A percentile compares a stretch with the other conserved stretches of the same genome.
Conservation (phyloP, 768 basidiomycete species). For the Termitomyces heimii region DNA sequence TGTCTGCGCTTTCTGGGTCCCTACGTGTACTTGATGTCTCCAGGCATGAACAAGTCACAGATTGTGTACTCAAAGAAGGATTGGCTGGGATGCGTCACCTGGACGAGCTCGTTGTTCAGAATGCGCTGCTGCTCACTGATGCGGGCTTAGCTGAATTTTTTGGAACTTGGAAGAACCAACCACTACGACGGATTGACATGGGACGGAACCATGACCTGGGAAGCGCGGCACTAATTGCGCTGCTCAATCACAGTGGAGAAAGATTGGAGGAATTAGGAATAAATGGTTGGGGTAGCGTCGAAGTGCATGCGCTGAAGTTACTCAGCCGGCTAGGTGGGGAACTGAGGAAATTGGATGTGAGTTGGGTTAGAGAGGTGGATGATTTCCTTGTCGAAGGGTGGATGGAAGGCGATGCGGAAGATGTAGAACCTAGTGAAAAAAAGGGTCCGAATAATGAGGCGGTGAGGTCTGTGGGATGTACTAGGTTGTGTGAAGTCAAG, state of each 20-base stretch:
- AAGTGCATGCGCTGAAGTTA: constrained; percentile 33
- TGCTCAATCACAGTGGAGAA: constrained; percentile 64
- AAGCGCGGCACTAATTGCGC: constrained; percentile 46
- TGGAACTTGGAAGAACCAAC: constrained; percentile 45
- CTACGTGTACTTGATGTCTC: constrained; percentile 68
- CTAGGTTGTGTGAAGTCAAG: constrained; percentile 37
- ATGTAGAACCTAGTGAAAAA: background rate
- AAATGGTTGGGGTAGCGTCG: constrained; percentile 69
- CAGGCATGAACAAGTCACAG: constrained; percentile 56
- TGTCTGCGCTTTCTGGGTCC: constrained; percentile 46
- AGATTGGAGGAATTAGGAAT: constrained; percentile 58
- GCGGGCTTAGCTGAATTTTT: constrained; percentile 69
- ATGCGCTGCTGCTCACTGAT: constrained; percentile 62
- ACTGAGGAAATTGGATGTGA: constrained; percentile 64
- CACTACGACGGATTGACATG: constrained; percentile 50
- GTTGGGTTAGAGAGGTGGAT: constrained; percentile 80
- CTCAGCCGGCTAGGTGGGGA: constrained; percentile 28
- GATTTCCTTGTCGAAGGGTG: constrained; percentile 77
- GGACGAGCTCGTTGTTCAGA: constrained; percentile 45
- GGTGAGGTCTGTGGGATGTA: constrained; percentile 24
- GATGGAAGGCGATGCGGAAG: constrained; percentile 32
- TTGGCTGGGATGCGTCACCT: constrained; percentile 47
- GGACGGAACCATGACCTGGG: constrained; percentile 56
- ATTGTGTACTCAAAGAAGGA: constrained; percentile 55
- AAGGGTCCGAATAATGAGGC: constrained; percentile 21